A percentile compares a stretch with the other conserved stretches of the same genome.
Conservation (phyloP, 176 grass and related monocot genomes). For the Triticum aestivum region IWGSC_CS_RefSeq_v2.1 NC_057800.1:639663297-639663796, state of each 20-base stretch:
- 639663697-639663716: background rate
- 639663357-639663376: no score
- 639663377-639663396: no score
- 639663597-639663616: no score
- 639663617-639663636: no score
- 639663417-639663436: no score
- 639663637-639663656: no score
- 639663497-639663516: background rate
- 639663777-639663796: background rate
- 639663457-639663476: background rate
- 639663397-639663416: no score
- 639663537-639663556: no score
- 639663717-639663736: constrained; percentile 4
- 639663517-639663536: background rate
- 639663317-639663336: background rate
- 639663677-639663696: constrained; percentile 16
- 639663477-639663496: background rate
- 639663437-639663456: no score
- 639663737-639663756: constrained; percentile 7
- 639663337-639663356: no score
- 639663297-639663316: background rate
- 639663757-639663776: constrained; percentile 27
- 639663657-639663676: background rate
- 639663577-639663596: constrained; percentile 6
- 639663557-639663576: background rate